Conservation (phyloP, 192 early-diverging fungal genomes). For the Blastocladiella britannica region DNA sequence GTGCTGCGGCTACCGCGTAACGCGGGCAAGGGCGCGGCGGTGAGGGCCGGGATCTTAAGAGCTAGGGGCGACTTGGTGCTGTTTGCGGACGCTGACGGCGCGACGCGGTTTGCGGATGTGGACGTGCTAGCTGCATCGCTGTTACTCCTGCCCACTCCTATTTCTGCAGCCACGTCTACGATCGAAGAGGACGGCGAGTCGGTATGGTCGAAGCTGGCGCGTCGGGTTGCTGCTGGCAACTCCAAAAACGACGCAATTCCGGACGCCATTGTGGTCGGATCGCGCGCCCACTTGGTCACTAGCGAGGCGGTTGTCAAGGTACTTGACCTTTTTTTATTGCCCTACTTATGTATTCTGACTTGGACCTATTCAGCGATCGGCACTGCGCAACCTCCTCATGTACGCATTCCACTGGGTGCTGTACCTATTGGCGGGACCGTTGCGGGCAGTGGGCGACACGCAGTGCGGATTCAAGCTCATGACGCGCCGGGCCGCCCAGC, state of each 20-base stretch:
- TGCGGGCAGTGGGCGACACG: slow-evolving; percentile 73
- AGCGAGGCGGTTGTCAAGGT: slow-evolving; percentile 75
- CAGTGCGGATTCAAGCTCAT: slow-evolving; percentile 98
- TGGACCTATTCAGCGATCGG: slow-evolving; percentile 50
- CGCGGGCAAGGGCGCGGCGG: slow-evolving; percentile 82
- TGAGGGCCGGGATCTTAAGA: slow-evolving; percentile 41
- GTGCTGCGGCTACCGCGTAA: slow-evolving; percentile 61
- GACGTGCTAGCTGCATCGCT: slow-evolving; percentile 23
- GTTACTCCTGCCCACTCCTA: too few relatives aligned
- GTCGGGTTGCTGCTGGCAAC: too few relatives aligned
- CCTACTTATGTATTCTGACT: background rate
- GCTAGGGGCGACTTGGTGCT: slow-evolving; percentile 51
- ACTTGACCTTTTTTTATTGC: slow-evolving; percentile 1
- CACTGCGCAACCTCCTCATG: slow-evolving; percentile 83
- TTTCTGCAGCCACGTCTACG: too few relatives aligned
- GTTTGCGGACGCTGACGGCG: slow-evolving; percentile 93
- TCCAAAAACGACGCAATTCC: too few relatives aligned
- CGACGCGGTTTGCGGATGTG: slow-evolving; percentile 75
- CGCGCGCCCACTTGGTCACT: slow-evolving; percentile 71
- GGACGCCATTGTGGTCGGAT: slow-evolving; percentile 59
- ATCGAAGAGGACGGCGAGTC: too few relatives aligned
- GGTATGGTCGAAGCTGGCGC: background rate
- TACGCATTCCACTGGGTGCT: slow-evolving; percentile 81
- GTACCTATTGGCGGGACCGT: slow-evolving; percentile 46
- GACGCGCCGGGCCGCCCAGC: slow-evolving; percentile 47